Evolutionary conservation across 2,329 filamentous ascomycete species (phyloP).

Genomic region (Colletotrichum limetticola): DNA sequence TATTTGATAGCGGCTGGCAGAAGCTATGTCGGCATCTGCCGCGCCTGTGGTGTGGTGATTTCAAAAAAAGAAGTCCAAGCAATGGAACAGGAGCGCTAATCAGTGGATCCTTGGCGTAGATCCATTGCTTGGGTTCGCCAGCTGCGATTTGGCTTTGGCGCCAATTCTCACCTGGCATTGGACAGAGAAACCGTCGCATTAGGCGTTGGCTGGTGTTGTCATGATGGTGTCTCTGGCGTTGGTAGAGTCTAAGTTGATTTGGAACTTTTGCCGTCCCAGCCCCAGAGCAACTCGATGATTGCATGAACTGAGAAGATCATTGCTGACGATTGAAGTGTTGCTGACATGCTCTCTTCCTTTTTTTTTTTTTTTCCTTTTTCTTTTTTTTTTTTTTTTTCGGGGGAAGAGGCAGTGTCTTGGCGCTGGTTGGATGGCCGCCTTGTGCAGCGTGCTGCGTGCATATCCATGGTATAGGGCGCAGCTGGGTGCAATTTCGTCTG

Average conservation of each 20-base stretch:
- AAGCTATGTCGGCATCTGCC: neutral
- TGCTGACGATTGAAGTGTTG: neutral
- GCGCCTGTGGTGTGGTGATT: neutral
- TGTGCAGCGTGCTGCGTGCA: neutral
- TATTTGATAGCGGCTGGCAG: neutral
- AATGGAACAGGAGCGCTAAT: slow-evolving; percentile 4
- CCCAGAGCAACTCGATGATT: neutral
- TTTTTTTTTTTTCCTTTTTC: neutral
- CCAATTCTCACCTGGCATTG: neutral
- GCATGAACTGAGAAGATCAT: neutral
- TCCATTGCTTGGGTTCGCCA: slow-evolving; percentile 13
- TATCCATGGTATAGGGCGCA: slow-evolving; percentile 9
- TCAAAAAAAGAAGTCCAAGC: neutral
- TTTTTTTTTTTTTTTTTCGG: too few species aligned
- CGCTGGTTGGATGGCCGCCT: neutral
- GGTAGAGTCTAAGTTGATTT: neutral
- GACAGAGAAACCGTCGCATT: neutral
- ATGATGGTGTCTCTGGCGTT: neutral
- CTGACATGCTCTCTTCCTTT: neutral
- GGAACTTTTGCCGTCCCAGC: neutral
- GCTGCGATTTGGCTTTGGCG: slow-evolving; percentile 10
- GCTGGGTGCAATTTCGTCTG: slow-evolving; percentile 30
- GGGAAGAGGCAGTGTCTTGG: neutral
- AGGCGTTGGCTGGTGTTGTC: neutral
- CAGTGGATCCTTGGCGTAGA: slow-evolving; percentile 29